Evolutionary conservation across 1,284 basidiomycete species (phyloP).

Genomic region (Leccinum ponderosum): DNA sequence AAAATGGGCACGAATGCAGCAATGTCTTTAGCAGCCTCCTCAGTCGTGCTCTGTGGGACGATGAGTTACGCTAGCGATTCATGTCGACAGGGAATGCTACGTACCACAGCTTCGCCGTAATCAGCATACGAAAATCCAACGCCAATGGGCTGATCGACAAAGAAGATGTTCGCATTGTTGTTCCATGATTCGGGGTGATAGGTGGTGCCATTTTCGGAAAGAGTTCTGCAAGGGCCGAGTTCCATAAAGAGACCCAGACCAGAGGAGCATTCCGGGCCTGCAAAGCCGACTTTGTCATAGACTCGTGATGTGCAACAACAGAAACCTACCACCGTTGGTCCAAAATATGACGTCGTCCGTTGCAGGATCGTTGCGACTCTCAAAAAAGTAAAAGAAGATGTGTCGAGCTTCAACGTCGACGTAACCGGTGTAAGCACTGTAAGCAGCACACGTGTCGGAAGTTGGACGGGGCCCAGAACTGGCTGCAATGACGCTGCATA

Average conservation of each 20-base stretch:
- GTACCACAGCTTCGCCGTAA: conserved; percentile 54
- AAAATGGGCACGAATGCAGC: conserved; percentile 66
- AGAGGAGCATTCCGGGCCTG: conserved; percentile 31
- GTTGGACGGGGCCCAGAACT: conserved; percentile 1
- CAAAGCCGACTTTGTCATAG: background rate
- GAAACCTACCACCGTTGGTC: conserved; percentile 44
- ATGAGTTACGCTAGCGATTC: background rate
- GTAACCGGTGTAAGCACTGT: conserved; percentile 65
- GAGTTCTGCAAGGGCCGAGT: conserved; percentile 44
- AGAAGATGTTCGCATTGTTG: conserved; percentile 60
- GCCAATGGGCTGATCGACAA: conserved; percentile 69
- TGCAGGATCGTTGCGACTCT: conserved; percentile 67
- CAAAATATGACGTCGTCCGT: conserved; percentile 69
- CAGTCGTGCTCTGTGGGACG: conserved; percentile 44
- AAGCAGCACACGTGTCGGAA: conserved; percentile 30
- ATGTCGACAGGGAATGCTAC: conserved; percentile 4
- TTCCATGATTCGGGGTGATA: conserved; percentile 66
- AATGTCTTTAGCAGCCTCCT: conserved; percentile 64
- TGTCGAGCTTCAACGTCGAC: conserved; percentile 65
- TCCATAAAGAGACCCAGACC: conserved; percentile 31
- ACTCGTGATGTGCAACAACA: conserved; percentile 31
- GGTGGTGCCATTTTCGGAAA: conserved; percentile 39
- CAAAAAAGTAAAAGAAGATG: conserved; percentile 82
- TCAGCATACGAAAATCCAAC: conserved; percentile 72
- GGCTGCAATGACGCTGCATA: conserved; percentile 18